A percentile compares a stretch with the other conserved stretches of the same genome.
Conservation (phyloP, 768 basidiomycete species). For the Tulasnella sp. region DNA sequence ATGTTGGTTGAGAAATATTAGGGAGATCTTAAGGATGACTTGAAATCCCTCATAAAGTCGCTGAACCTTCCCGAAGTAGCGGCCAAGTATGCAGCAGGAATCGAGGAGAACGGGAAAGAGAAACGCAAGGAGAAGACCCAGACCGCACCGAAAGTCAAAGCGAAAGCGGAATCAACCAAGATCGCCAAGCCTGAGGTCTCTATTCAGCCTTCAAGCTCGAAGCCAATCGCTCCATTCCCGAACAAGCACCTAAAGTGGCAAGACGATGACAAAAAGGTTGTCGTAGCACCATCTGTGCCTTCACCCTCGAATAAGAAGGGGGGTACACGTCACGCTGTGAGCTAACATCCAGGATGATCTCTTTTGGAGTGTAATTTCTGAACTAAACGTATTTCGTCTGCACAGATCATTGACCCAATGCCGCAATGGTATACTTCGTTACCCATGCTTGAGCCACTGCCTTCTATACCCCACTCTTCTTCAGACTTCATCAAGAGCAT, state of each 20-base stretch:
- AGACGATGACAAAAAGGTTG: neutral
- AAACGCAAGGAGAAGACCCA: neutral
- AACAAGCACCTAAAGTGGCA: neutral
- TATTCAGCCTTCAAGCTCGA: neutral
- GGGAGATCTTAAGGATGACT: neutral
- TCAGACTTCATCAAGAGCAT: neutral
- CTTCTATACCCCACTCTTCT: neutral
- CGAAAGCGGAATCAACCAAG: neutral
- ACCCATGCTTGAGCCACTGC: neutral
- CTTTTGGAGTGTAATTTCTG: neutral
- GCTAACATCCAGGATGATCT: neutral
- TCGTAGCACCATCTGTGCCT: neutral
- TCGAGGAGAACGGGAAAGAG: neutral
- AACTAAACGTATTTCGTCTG: neutral
- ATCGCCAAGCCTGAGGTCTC: neutral
- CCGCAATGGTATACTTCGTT: slow-evolving; percentile 8
- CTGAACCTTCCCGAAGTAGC: slow-evolving; percentile 9
- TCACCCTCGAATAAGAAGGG: neutral
- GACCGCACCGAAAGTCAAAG: neutral
- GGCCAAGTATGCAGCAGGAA: neutral
- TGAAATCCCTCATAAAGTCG: neutral
- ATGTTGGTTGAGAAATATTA: neutral
- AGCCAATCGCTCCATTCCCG: neutral
- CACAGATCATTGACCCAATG: neutral
- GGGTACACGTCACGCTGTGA: neutral